These are phyloP conservation scores for Tetrahymena malaccensis DNA, from an alignment of 73 alveolate species.

Conservation along the genomic window DNA sequence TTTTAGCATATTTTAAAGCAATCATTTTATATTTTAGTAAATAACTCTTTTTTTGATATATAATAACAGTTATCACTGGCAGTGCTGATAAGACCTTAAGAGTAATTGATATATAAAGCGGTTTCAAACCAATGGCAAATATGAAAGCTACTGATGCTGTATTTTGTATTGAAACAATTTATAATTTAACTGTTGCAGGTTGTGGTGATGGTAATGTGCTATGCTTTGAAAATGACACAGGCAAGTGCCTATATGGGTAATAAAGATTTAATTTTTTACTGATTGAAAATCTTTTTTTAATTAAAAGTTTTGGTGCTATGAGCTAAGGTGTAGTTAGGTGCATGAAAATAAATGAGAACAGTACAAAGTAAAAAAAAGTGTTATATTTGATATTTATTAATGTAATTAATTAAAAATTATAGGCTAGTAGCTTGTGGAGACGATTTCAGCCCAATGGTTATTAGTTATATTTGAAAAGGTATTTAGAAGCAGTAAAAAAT, in stretches of 20 bases:
- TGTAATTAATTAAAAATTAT: not conserved
- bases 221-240: conserved; percentile 77
- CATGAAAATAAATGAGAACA: conserved; percentile 16
- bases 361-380: not conserved
- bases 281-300: conserved; percentile 11
- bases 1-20: too few relatives aligned
- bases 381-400: not conserved
- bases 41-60: not conserved
- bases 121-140: conserved; percentile 72
- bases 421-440: conserved; percentile 29
- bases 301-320: conserved; percentile 36
- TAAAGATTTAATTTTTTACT: conserved; percentile 1
- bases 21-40: too few relatives aligned
- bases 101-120: conserved; percentile 69
- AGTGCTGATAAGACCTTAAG: conserved; percentile 90
- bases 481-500: not conserved
- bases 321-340: conserved; percentile 30
- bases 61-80: conserved; percentile 75
- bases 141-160: conserved; percentile 94
- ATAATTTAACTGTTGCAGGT: conserved; percentile 91
- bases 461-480: not conserved
- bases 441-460: conserved; percentile 37
- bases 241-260: conserved; percentile 86
- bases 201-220: conserved; percentile 97
- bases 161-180: conserved; percentile 80